Evolutionary conservation across 257 asterid genomes (phyloP).

Genomic region (Leonotis leonurus): DNA sequence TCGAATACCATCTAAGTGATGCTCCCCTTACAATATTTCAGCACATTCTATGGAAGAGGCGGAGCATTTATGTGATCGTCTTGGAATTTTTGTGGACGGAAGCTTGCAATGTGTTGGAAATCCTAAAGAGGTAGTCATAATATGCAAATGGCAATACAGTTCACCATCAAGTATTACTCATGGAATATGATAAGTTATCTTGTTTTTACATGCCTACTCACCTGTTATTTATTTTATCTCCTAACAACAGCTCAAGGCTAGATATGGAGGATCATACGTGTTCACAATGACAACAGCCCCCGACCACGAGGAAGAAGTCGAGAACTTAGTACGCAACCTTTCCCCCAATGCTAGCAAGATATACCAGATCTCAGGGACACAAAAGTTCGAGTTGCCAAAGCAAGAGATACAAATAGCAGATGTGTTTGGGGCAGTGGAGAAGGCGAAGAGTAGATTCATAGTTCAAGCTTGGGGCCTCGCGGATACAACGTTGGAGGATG

Average conservation of each 20-base stretch:
- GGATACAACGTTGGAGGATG: conserved; percentile 90
- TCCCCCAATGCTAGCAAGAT: conserved; percentile 67
- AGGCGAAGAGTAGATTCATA: conserved; percentile 68
- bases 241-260: conserved; percentile 67
- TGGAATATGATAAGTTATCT: background rate
- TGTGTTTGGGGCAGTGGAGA: conserved; percentile 81
- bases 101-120: conserved; percentile 90
- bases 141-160: too few species aligned
- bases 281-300: conserved; percentile 87
- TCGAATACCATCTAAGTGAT: too few species aligned
- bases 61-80: conserved; percentile 84
- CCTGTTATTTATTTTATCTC: background rate
- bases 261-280: conserved; percentile 90
- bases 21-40: conserved; percentile 33
- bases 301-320: conserved; percentile 64
- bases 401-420: conserved; percentile 70
- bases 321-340: conserved; percentile 43
- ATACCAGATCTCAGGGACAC: conserved; percentile 92
- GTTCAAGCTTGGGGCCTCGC: conserved; percentile 97
- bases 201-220: too few species aligned
- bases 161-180: too few species aligned
- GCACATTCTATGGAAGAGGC: conserved; percentile 99
- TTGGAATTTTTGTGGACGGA: conserved; percentile 93
- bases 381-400: conserved; percentile 88
- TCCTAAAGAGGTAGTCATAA: conserved; percentile 91